Percentiles rank a stretch among this genome's conserved stretches.
phyloP scores from a whole-genome alignment of 257 asterid species.

The Handroanthus guayacan region DNA sequence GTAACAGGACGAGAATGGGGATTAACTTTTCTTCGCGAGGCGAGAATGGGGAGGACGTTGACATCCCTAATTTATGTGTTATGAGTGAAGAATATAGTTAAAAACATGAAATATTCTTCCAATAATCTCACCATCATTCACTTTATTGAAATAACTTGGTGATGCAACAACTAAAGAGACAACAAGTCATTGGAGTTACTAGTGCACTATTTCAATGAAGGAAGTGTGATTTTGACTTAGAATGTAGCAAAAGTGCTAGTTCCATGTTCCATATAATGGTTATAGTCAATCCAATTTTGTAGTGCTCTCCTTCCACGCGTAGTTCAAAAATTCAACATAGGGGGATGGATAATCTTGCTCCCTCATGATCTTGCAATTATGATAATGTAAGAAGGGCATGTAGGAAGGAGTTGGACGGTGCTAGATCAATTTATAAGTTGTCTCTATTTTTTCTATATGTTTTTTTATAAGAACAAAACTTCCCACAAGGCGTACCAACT shows the following conservation, averaged over 20 bases:
- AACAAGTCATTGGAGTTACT: neutral
- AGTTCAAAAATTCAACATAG: neutral
- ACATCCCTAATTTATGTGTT: too few relatives aligned
- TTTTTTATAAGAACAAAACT: too few relatives aligned
- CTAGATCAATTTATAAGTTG: too few relatives aligned
- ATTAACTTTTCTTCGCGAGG: too few relatives aligned
- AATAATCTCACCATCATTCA: neutral
- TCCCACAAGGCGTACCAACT: too few relatives aligned
- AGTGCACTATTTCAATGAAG: neutral
- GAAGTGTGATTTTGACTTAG: neutral
- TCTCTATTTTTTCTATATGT: too few relatives aligned
- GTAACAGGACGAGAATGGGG: too few relatives aligned
- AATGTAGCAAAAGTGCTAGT: conserved; percentile 8
- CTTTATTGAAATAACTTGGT: too few relatives aligned
- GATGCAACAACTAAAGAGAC: neutral
- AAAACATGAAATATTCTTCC: neutral
- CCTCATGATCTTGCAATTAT: neutral
- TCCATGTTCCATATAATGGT: neutral
- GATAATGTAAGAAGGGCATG: too few relatives aligned
- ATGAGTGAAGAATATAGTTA: neutral
- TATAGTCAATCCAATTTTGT: neutral
- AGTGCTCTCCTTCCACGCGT: conserved; percentile 6
- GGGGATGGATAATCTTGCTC: neutral
- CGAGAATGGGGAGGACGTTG: too few relatives aligned
- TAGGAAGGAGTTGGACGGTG: too few relatives aligned